Base-by-base conservation (phyloP, 208 protist species). In the Leishmania arabica region DNA sequence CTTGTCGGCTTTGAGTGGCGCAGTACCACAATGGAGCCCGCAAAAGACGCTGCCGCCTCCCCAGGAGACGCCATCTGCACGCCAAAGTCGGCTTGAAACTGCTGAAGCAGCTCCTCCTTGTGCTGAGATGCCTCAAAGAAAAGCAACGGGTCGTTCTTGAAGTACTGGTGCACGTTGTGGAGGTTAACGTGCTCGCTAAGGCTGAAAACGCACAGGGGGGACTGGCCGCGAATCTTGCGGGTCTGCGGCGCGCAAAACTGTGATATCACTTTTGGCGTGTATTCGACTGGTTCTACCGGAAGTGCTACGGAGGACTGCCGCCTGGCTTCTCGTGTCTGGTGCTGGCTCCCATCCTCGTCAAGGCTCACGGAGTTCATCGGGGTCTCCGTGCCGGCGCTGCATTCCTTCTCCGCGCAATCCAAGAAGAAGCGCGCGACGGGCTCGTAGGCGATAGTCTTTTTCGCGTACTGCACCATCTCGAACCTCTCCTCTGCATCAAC, bases 351-450 rank as follows among this genome's bases (percentile, higher is more conserved):
- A 19, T 74, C 73, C 17, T 77, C 78, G 19, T 82, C 80, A 21
- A 58, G 49, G 58, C 84, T 75, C n/a, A 27, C 47, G 24, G 45
- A 60, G 53, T 31, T 75, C 65, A 42, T 74, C n/a, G 17, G 24
- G 21, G 56, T 17, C 45, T 71, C 51, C 7, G 24, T 42, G 15
- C 31, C 66, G 13, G 66, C 45, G 53, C 31, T 17, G 62, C 69
- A 68, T 13, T 78, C 81, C 3, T 77, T 49, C 65, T 78, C 77
- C 51, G 84, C 45, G 27, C 83, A 90, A 21, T 83, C 75, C 7
- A 92, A 73, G 58, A 97, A 89, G 79, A 95, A 95, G 56, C 88
- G 89, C 4, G 91, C 94, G 31, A 97, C 86, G 9, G 91, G 80
- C 37, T 92, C 90, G 83, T 97, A 97, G 31, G 89, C 78, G 34